Conservation (phyloP, 2,329 filamentous ascomycete species). For the Sporothrix curviconia region DNA sequence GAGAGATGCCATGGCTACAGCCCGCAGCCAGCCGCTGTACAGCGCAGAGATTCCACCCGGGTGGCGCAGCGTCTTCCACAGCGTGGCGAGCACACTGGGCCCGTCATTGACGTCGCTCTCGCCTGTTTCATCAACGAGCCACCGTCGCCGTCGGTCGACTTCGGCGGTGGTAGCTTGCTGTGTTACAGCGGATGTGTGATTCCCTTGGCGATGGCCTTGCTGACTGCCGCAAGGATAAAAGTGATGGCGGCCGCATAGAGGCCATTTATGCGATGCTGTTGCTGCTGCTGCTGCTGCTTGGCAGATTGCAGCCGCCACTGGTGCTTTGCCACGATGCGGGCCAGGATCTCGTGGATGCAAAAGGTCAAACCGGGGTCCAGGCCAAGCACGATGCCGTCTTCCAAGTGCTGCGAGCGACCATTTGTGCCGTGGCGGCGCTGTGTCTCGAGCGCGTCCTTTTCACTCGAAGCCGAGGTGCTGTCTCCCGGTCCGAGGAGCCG, state of each 20-base stretch:
- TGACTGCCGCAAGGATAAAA: conserved; percentile 60
- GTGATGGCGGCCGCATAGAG: conserved; percentile 26
- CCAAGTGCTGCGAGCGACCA: conserved; percentile 72
- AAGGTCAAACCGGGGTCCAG: conserved; percentile 85
- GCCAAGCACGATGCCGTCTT: conserved; percentile 70
- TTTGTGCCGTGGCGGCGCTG: conserved; percentile 40
- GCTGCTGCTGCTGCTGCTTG: no score
- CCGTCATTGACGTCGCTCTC: conserved; percentile 4
- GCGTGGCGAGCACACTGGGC: conserved; percentile 16
- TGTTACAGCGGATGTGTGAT: conserved; percentile 80
- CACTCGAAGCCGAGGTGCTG: no score
- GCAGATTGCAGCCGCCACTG: conserved; percentile 21
- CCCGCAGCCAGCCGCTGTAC: conserved; percentile 69
- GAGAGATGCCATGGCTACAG: conserved; percentile 78
- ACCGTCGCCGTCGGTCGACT: conserved; percentile 14
- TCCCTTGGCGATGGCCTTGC: conserved; percentile 69
- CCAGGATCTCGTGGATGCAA: conserved; percentile 63
- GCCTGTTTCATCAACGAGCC: no score
- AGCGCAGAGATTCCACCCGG: conserved; percentile 62
- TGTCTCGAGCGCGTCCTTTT: no score
- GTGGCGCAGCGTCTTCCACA: conserved; percentile 38
- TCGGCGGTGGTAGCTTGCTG: conserved; percentile 45
- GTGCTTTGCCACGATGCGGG: background rate
- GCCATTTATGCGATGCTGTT: conserved; percentile 21
- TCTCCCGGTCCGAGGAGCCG: conserved; percentile 23